Evolutionary conservation across 306 rosid species (phyloP).

Genomic region (Cucurbita maxima): DNA sequence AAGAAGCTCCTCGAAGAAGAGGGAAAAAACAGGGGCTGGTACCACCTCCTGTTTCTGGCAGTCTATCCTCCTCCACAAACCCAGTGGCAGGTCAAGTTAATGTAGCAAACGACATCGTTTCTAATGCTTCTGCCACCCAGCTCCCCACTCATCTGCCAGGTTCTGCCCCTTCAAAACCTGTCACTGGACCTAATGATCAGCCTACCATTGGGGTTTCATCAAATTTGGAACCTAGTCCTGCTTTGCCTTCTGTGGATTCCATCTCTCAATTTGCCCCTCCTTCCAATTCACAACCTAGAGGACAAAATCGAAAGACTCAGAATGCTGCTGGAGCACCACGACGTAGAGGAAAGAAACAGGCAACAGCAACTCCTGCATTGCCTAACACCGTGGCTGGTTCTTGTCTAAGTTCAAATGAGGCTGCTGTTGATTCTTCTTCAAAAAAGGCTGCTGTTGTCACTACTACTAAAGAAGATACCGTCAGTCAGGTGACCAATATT

Average conservation of each 20-base stretch:
- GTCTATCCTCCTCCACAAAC: conserved; percentile 22
- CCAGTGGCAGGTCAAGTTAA: conserved; percentile 28
- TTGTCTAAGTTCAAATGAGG: conserved; percentile 23
- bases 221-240: conserved; percentile 29
- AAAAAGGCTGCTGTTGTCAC: conserved; percentile 13
- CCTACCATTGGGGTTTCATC: conserved; percentile 1
- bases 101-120: conserved; percentile 19
- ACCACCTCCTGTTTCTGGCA: conserved; percentile 29
- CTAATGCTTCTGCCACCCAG: conserved; percentile 24
- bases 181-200: conserved; percentile 4
- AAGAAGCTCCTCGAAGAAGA: conserved; percentile 51
- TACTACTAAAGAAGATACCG: conserved; percentile 22
- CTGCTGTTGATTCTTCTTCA: conserved; percentile 20
- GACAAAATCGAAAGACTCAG: conserved; percentile 42
- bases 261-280: conserved; percentile 31
- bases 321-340: conserved; percentile 45
- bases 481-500: conserved; percentile 5
- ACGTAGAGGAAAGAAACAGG: conserved; percentile 76
- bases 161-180: conserved; percentile 28
- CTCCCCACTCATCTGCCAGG: conserved; percentile 22
- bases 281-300: conserved; percentile 32
- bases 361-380: conserved; percentile 16
- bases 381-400: conserved; percentile 29
- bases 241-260: conserved; percentile 30
- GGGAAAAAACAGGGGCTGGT: conserved; percentile 52